Evolutionary conservation across 2,329 filamentous ascomycete species (phyloP).

Genomic region (Sarocladiaceae sp.): DNA sequence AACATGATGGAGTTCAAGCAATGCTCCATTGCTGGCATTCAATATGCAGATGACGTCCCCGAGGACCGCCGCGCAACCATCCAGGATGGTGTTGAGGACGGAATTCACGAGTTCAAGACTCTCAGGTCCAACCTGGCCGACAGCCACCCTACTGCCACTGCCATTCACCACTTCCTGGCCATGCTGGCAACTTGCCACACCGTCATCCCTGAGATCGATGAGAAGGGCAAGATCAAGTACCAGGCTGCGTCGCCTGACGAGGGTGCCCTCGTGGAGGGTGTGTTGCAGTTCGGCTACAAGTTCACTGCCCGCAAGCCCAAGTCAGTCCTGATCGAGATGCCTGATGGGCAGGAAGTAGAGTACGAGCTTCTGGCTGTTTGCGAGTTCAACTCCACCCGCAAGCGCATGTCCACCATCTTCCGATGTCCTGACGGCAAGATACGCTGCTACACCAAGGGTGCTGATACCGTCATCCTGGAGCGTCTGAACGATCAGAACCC

Average conservation of each 20-base stretch:
- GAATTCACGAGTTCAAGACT: conserved; percentile 77
- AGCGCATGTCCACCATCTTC: conserved; percentile 97
- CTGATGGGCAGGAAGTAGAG: conserved; percentile 64
- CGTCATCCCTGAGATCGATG: conserved; percentile 85
- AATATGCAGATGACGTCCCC: conserved; percentile 86
- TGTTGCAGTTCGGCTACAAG: conserved; percentile 75
- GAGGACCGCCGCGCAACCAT: conserved; percentile 79
- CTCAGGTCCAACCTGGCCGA: conserved; percentile 62
- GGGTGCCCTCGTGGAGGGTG: conserved; percentile 91
- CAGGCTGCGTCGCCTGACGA: conserved; percentile 97
- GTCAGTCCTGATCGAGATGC: conserved; percentile 70
- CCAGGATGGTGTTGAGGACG: conserved; percentile 70
- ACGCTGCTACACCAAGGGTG: conserved; percentile 89
- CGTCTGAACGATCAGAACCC: conserved; percentile 78
- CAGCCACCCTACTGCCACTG: conserved; percentile 40
- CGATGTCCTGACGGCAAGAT: conserved; percentile 95
- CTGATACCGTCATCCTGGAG: conserved; percentile 95
- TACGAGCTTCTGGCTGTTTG: conserved; percentile 95
- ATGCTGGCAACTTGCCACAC: conserved; percentile 90
- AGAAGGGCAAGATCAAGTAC: conserved; percentile 85
- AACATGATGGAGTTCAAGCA: conserved; percentile 99
- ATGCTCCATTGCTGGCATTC: conserved; percentile 85
- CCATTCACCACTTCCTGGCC: conserved; percentile 74
- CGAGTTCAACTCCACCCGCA: conserved; percentile 91
- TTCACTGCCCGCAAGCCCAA: conserved; percentile 88